These are phyloP conservation scores for Sarocladium brachiariae DNA, from an alignment of 2,329 filamentous ascomycete species.

Conservation along the genomic window DNA sequence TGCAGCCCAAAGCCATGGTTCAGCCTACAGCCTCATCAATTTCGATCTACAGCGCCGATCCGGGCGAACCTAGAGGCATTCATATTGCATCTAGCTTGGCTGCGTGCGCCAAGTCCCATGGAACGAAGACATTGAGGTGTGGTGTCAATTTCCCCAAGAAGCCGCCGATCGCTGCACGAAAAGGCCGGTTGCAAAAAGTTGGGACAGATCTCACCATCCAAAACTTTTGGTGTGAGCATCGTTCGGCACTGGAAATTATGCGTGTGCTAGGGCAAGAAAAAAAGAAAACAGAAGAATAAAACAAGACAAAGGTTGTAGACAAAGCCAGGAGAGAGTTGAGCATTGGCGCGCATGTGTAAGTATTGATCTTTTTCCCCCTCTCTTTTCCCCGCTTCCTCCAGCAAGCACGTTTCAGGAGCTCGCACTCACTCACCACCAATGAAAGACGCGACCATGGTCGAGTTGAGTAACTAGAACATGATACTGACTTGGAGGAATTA, in stretches of 20 bases:
- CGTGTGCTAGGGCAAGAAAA: too few species aligned
- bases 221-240: too few species aligned
- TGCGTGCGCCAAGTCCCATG: constrained; percentile 2
- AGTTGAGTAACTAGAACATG: constrained; percentile 4
- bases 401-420: not conserved
- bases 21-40: not conserved
- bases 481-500: constrained; percentile 4
- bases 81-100: too few species aligned
- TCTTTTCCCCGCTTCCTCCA: too few species aligned
- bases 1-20: not conserved
- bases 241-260: too few species aligned
- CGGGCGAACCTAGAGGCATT: not conserved
- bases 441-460: not conserved
- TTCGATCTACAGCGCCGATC: not conserved
- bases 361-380: too few species aligned
- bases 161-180: constrained; percentile 1
- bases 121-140: not conserved
- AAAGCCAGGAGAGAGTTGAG: too few species aligned
- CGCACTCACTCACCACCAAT: not conserved
- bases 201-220: too few species aligned
- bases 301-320: too few species aligned
- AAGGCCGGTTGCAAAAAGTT: too few species aligned
- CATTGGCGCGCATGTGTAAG: too few species aligned
- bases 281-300: too few species aligned
- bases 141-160: not conserved